These are phyloP conservation scores for Lantana camara DNA, from an alignment of 257 asterid genomes.

Conservation along the genomic window DNA sequence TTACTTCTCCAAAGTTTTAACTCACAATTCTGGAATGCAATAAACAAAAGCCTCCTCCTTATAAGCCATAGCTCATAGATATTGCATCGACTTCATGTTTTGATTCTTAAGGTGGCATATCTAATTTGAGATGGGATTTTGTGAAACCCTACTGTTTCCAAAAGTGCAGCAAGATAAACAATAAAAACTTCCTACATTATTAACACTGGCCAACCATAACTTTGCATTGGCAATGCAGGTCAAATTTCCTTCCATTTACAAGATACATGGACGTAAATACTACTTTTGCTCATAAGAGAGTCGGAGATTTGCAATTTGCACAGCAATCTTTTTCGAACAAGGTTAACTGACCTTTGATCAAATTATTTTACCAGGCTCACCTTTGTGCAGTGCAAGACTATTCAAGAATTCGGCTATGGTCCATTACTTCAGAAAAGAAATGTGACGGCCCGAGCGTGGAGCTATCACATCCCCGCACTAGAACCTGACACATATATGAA, in stretches of 20 bases:
- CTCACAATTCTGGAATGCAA: background rate
- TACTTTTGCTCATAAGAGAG: too few relatives aligned
- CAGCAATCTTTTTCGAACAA: too few relatives aligned
- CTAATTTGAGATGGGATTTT: slow-evolving; percentile 4
- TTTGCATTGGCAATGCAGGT: background rate
- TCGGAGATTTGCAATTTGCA: too few relatives aligned
- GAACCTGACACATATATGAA: too few relatives aligned
- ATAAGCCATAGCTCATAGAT: too few relatives aligned
- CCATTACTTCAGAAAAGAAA: slow-evolving; percentile 11
- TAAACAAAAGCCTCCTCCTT: background rate
- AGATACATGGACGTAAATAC: background rate
- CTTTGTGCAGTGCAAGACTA: too few relatives aligned
- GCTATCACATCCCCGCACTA: too few relatives aligned
- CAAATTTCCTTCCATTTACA: background rate
- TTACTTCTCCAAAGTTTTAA: slow-evolving; percentile 1
- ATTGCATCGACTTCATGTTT: slow-evolving; percentile 1
- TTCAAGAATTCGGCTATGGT: slow-evolving; percentile 1
- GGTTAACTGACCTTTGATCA: too few relatives aligned
- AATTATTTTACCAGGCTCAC: too few relatives aligned
- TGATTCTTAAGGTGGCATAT: background rate
- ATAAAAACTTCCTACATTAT: slow-evolving; percentile 7
- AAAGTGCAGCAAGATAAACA: background rate
- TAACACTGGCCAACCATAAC: slow-evolving; percentile 10
- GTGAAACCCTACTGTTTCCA: slow-evolving; percentile 4
- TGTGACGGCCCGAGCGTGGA: too few relatives aligned